Conservation (phyloP, 129 eudicot species). For the Dittrichia graveolens region DNA sequence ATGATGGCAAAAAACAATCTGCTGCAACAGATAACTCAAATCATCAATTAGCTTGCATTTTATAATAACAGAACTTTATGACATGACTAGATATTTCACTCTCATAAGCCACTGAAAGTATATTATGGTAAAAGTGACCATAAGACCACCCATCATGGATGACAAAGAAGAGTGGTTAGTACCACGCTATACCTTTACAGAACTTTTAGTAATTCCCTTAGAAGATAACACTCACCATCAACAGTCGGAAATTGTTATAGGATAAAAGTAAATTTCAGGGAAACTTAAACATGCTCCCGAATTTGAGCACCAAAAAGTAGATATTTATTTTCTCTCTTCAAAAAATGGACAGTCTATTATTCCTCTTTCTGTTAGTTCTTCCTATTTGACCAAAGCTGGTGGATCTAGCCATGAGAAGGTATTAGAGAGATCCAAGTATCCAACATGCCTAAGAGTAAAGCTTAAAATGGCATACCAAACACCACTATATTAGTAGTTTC, state of each 20-base stretch:
- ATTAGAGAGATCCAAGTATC: no score
- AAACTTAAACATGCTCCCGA: no score
- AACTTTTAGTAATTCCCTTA: neutral
- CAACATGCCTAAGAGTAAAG: no score
- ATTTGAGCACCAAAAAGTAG: no score
- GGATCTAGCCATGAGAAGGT: no score
- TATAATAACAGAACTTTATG: neutral
- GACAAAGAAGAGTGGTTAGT: neutral
- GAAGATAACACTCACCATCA: neutral
- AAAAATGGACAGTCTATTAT: no score
- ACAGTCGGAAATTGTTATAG: neutral
- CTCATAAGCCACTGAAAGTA: neutral
- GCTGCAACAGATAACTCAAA: conserved; percentile 47
- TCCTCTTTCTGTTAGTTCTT: no score
- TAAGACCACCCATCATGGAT: neutral
- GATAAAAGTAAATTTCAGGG: no score
- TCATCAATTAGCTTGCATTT: conserved; percentile 22
- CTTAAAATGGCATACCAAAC: no score
- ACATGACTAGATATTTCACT: conserved; percentile 7
- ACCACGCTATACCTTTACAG: neutral
- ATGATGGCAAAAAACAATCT: conserved; percentile 39
- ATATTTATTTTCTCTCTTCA: no score
- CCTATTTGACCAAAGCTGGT: no score
- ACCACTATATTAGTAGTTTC: no score
- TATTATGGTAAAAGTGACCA: neutral